These are phyloP conservation scores for Ganoderma sp. DNA, from an alignment of 1,284 basidiomycete species.

Conservation along the genomic window DNA sequence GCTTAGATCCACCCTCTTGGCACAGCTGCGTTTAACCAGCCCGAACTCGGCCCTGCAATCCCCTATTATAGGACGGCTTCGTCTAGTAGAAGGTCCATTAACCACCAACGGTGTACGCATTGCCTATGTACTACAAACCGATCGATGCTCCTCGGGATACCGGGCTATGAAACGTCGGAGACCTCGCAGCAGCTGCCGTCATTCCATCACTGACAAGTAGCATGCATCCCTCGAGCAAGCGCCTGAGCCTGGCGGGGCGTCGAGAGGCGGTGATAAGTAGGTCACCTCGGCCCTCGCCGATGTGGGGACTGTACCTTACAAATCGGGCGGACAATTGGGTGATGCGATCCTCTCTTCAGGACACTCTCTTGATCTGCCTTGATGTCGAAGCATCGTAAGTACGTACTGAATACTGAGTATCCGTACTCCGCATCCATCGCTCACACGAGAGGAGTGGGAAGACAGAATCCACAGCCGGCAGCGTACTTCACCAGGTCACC, in stretches of 20 bases:
- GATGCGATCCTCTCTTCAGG: not conserved
- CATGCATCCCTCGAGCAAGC: not conserved
- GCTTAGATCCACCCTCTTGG: not conserved
- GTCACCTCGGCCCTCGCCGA: not conserved
- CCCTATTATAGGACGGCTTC: not conserved
- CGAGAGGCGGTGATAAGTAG: slow-evolving; percentile 7
- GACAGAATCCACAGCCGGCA: slow-evolving; percentile 1
- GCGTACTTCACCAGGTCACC: not conserved
- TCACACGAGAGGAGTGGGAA: not conserved
- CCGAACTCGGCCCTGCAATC: not conserved
- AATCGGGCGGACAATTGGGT: slow-evolving; percentile 24
- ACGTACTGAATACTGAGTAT: not conserved
- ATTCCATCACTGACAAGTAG: not conserved
- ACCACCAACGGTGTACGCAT: not conserved
- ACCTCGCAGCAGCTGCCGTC: not conserved
- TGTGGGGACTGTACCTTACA: not conserved
- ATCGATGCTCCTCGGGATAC: not conserved
- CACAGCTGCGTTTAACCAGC: not conserved
- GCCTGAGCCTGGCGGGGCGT: not conserved
- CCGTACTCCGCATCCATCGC: not conserved
- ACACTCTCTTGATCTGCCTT: not conserved
- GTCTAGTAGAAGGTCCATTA: not conserved
- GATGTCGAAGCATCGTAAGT: slow-evolving; percentile 3
- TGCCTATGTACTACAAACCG: not conserved
- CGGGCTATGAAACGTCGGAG: not conserved